phyloP scores from a whole-genome alignment of 2,329 filamentous ascomycete genomes.

The Monilinia fructigena region DNA sequence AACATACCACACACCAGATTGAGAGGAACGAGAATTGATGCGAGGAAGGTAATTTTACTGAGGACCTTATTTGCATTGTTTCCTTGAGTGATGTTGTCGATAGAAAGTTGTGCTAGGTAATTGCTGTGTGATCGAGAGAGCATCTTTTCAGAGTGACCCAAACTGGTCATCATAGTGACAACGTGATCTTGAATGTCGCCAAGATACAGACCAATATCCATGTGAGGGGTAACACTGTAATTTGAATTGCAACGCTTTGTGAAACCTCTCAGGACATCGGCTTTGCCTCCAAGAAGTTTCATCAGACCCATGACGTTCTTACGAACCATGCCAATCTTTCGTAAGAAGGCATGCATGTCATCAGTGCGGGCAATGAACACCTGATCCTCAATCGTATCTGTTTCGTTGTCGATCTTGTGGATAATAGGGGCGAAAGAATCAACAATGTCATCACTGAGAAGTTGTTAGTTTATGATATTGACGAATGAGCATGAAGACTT shows the following conservation, averaged over 20 bases:
- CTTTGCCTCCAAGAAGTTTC: slow-evolving; percentile 91
- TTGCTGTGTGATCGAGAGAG: slow-evolving; percentile 91
- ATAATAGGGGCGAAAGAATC: slow-evolving; percentile 93
- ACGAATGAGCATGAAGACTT: slow-evolving; percentile 43
- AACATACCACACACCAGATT: slow-evolving; percentile 71
- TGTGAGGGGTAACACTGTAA: slow-evolving; percentile 89
- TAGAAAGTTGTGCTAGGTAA: slow-evolving; percentile 90
- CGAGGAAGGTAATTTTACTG: slow-evolving; percentile 91
- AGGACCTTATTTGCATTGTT: slow-evolving; percentile 86
- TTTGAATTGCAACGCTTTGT: slow-evolving; percentile 99
- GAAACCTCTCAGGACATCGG: slow-evolving; percentile 96
- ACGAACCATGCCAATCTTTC: slow-evolving; percentile 83
- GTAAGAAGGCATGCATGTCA: slow-evolving; percentile 83
- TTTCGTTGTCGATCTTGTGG: slow-evolving; percentile 79
- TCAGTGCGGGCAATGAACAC: slow-evolving; percentile 90
- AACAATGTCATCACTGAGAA: slow-evolving; percentile 82
- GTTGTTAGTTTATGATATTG: slow-evolving; percentile 23
- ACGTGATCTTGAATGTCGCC: slow-evolving; percentile 99
- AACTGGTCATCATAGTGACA: slow-evolving; percentile 97
- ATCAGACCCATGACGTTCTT: slow-evolving; percentile 94
- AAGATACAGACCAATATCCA: slow-evolving; percentile 94
- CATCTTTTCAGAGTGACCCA: slow-evolving; percentile 97
- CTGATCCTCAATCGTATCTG: slow-evolving; percentile 90
- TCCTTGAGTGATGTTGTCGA: slow-evolving; percentile 85
- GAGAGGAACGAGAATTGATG: slow-evolving; percentile 92